Base-by-base conservation (phyloP, 2,329 filamentous ascomycete species). In the Penicillium sp. region DNA sequence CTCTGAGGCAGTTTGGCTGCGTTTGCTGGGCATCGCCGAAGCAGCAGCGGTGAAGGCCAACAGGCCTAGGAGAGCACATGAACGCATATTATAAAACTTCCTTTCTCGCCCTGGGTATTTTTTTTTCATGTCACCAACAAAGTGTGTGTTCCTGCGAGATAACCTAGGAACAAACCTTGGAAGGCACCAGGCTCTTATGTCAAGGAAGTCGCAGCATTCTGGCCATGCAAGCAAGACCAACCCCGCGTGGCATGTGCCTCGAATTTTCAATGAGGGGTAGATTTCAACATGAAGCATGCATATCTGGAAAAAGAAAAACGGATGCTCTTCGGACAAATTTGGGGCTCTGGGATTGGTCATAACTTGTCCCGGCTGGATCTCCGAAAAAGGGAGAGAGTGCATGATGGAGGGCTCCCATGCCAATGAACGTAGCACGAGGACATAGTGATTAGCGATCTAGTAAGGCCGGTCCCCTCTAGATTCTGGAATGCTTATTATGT, bases 21-120 rank as follows among this genome's bases (percentile, higher is more conserved):
- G 54, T 42, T 58, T 58, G 47, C 49, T 47, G 6, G 61, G 42
- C 3, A 57, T 14, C 35, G 47, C 52, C 26, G 47, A 46, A 18
- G 46, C 50, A 18, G 40, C 46, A 11, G 58, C 47, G 2, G 58
- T n/a, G 35, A 58, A 49, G 50, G 50, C 45, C 56, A 58, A 40
- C n/a, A 54, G 45, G 16, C 54, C 49, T n/a, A 59, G n/a, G 21
- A 59, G 33, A 33, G 43, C 23, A n/a, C 40, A 23, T 14, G 47
- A 51, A 51, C 45, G 52, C 57, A 59, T 59, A 38, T 8, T 42
- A 4, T n/a, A 21, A 12, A 33, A n/a, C 11, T 11, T 6, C 16
- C 28, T 33, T 33, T 33, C 12, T 33, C 12, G 6, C 28, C 28
- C 28, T 33, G 28, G 12, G 3, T 33, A 9, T 33, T 11, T 33